Percentiles rank a stretch among this genome's conserved stretches.
Evolutionary conservation across 805 yeast species (phyloP).

Genomic region (Tetrapisispora arboricola): DNA sequence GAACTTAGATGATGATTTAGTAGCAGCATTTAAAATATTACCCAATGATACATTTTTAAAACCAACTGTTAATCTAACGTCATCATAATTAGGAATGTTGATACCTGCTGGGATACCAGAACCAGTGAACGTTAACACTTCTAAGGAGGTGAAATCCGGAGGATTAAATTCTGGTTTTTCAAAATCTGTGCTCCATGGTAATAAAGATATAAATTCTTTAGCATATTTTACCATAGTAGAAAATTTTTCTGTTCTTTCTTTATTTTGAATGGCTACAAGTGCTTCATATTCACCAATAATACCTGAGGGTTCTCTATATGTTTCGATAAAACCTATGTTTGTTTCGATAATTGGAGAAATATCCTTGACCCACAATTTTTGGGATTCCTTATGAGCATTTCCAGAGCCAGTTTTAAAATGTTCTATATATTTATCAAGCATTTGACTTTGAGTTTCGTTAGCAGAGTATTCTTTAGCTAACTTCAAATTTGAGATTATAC

Average conservation of each 20-base stretch:
- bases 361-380: slow-evolving; percentile 81
- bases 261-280: slow-evolving; percentile 79
- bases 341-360: slow-evolving; percentile 69
- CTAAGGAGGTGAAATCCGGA: slow-evolving; percentile 86
- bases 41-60: slow-evolving; percentile 87
- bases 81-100: slow-evolving; percentile 87
- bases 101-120: slow-evolving; percentile 91
- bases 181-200: slow-evolving; percentile 70
- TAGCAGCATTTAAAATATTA: slow-evolving; percentile 67
- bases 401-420: slow-evolving; percentile 75
- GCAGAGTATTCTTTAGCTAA: slow-evolving; percentile 57
- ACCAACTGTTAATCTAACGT: slow-evolving; percentile 71
- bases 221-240: slow-evolving; percentile 60
- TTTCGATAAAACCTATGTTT: slow-evolving; percentile 84
- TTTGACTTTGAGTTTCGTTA: slow-evolving; percentile 56
- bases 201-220: slow-evolving; percentile 45
- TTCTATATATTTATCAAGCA: slow-evolving; percentile 56
- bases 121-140: slow-evolving; percentile 81
- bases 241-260: slow-evolving; percentile 75
- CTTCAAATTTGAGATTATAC: slow-evolving; percentile 45
- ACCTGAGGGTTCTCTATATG: slow-evolving; percentile 87
- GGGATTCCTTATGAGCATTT: slow-evolving; percentile 77
- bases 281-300: slow-evolving; percentile 94
- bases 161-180: slow-evolving; percentile 85
- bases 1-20: slow-evolving; percentile 40